Base-by-base conservation (phyloP, 2,329 filamentous ascomycete genomes). In the Myriangium duriaei region DNA sequence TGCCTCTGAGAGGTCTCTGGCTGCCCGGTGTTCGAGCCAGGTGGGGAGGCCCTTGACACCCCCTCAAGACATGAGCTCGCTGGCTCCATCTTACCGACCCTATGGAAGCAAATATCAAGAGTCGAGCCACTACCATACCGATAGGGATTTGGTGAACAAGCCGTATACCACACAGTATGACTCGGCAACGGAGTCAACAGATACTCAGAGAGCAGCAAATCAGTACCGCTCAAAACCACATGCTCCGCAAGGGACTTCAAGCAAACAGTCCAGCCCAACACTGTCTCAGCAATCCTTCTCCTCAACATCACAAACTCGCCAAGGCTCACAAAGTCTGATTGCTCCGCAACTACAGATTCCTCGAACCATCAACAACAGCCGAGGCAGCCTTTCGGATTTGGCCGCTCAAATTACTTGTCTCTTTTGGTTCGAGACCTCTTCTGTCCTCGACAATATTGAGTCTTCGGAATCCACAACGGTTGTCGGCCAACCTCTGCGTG, bases 381-480 rank as follows among this genome's bases (percentile, higher is more conserved):
- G 81, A 32, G 82, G 83, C 5, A 87, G 74, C 52, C 58, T 94
- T 47, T 72, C 83, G 7, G 82, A 91, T 52, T 86, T 93, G 57
- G 81, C 84, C 37, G 83, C 85, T 41, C 75, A 86, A 69, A 83
- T 96, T 60, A 93, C 88, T 10, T 95, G 88, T 54, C 69, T 98
- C 11, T 95, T 96, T 63, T 96, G 91, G 88, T 96, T 96, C 56
- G 87, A 96, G 60, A 81, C 81, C 11, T 80, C 82, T 30, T 72
- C 80, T n/a, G 80, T 81, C 14, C 65, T 96, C 11, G 74, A 81
- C 48, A 71, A 74, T 41, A 83, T 87, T 26, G 80, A 87, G 54
- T 73, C 76, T 7, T 48, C 51, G 11, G 28, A 47, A 1, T 45
- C 43, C 7, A 38, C 43, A 2, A 32, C 48, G 4, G 42, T 36